These are phyloP conservation scores for Ophiosphaerella herpotricha DNA, from an alignment of 2,329 filamentous ascomycete genomes.

Conservation along the genomic window DNA sequence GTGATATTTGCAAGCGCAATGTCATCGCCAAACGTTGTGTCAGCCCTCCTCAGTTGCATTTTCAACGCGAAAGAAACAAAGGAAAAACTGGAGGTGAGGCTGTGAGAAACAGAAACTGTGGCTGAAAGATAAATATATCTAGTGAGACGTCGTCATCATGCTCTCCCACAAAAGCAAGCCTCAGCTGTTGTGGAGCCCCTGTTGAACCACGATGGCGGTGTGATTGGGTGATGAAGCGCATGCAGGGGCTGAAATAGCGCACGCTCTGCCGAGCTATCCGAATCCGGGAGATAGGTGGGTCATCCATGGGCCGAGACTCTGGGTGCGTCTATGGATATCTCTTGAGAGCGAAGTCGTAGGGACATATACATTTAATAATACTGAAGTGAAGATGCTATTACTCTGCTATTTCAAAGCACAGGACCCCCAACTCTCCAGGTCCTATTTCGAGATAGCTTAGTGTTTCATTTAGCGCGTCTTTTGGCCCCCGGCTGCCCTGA, in stretches of 20 bases:
- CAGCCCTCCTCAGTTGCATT: constrained; percentile 29
- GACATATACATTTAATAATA: too few relatives aligned
- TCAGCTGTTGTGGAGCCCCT: constrained; percentile 6
- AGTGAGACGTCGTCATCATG: constrained; percentile 12
- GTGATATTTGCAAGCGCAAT: constrained; percentile 26
- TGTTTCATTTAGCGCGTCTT: background rate
- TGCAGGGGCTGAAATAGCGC: background rate
- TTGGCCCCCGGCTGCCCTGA: background rate
- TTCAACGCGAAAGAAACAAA: constrained; percentile 2
- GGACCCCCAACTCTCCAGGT: background rate
- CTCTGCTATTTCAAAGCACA: too few relatives aligned
- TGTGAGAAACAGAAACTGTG: constrained; percentile 14
- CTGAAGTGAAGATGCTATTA: too few relatives aligned
- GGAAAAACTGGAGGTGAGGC: constrained; percentile 3
- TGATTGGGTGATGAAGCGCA: background rate
- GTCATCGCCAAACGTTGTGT: constrained; percentile 31
- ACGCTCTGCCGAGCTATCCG: background rate
- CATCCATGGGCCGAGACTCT: too few relatives aligned
- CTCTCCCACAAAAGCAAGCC: constrained; percentile 1
- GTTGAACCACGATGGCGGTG: too few relatives aligned
- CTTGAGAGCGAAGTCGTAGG: too few relatives aligned
- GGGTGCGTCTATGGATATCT: background rate
- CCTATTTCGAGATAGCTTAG: background rate
- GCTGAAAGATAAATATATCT: constrained; percentile 11
- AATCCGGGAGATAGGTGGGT: background rate